Base-by-base conservation (phyloP, 495 filamentous ascomycete genomes). In the Symbiotaphrina buchneri region DNA sequence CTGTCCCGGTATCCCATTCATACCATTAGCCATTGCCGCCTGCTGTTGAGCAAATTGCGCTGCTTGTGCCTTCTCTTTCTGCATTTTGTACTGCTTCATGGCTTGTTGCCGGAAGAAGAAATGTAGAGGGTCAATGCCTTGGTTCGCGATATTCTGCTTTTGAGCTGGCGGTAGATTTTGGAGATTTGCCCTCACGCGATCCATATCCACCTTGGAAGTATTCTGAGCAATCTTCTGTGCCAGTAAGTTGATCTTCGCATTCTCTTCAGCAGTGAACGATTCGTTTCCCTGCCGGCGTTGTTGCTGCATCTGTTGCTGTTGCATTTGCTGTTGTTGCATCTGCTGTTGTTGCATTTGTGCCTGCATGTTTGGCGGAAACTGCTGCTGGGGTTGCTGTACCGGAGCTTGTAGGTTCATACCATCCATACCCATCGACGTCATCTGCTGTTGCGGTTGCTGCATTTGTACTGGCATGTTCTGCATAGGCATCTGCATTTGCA, bases 41-140 rank as follows among this genome's bases (percentile, higher is more conserved):
- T 42, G 20, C 39, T 41, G 27, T 48, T 49, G 18, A 8, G 10
- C n/a, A 29, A 22, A 13, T 18, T 11, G 5, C n/a, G 18, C 18
- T 18, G 18, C 21, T 22, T 14, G 16, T 8, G 16, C n/a, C 6
- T 15, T n/a, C 13, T 34, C 18, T 14, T 22, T 13, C 6, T 33
- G 14, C 11, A 8, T 13, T 14, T 18, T 21, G 23, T 35, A 35
- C n/a, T 56, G 48, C 19, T 39, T 47, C 17, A 61, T 35, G 4
- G 62, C 61, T 34, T 61, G 53, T 2, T 51, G 51, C 26, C 58
- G 59, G 35, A 65, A 64, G 28, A 61, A 55, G 30, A 54, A 63
- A 17, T 47, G 47, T 30, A 65, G 36, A 0, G 59, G 59, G 23
- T 65, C 58, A 24, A 61, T 50, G 7, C 49, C 41, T 31, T 56